Conservation (phyloP, 441 rosid genomes). For the Populus hybrid region DNA sequence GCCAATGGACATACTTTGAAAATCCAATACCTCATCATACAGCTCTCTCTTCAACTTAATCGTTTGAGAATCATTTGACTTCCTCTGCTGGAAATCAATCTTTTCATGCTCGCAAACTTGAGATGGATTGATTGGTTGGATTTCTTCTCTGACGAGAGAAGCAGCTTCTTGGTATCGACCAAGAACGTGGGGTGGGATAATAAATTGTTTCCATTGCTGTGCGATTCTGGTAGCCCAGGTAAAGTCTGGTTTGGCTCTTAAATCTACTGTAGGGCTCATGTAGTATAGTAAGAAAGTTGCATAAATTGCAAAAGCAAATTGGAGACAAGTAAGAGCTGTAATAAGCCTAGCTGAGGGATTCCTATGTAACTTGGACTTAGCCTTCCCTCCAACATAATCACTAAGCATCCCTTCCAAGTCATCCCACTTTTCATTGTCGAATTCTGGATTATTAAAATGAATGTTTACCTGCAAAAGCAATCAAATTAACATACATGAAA, state of each 20-base stretch:
- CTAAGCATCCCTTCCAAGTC: slow-evolving; percentile 68
- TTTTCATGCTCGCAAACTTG: slow-evolving; percentile 81
- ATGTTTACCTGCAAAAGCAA: slow-evolving; percentile 11
- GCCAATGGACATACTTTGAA: slow-evolving; percentile 55
- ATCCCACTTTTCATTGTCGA: slow-evolving; percentile 52
- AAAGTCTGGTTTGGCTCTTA: slow-evolving; percentile 75
- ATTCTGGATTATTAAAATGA: slow-evolving; percentile 31
- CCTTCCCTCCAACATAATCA: slow-evolving; percentile 55
- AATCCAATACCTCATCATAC: slow-evolving; percentile 53
- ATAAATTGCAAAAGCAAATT: slow-evolving; percentile 79
- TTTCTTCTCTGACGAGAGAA: slow-evolving; percentile 33
- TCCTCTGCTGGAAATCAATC: slow-evolving; percentile 87
- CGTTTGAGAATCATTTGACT: slow-evolving; percentile 69
- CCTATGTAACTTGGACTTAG: slow-evolving; percentile 39
- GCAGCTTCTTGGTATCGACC: slow-evolving; percentile 57
- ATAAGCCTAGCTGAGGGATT: slow-evolving; percentile 55
- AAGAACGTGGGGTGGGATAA: slow-evolving; percentile 67
- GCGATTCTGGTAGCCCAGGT: slow-evolving; percentile 84
- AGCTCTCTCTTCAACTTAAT: slow-evolving; percentile 76
- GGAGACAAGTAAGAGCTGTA: slow-evolving; percentile 69
- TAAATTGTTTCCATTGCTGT: slow-evolving; percentile 61
- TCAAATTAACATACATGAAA: background rate
- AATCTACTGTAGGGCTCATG: slow-evolving; percentile 82
- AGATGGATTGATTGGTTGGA: slow-evolving; percentile 36
- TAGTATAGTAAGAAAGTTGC: slow-evolving; percentile 86